Conservation (phyloP, 2,329 filamentous ascomycete species). For the Tolypocladium ovalisporum region DNA sequence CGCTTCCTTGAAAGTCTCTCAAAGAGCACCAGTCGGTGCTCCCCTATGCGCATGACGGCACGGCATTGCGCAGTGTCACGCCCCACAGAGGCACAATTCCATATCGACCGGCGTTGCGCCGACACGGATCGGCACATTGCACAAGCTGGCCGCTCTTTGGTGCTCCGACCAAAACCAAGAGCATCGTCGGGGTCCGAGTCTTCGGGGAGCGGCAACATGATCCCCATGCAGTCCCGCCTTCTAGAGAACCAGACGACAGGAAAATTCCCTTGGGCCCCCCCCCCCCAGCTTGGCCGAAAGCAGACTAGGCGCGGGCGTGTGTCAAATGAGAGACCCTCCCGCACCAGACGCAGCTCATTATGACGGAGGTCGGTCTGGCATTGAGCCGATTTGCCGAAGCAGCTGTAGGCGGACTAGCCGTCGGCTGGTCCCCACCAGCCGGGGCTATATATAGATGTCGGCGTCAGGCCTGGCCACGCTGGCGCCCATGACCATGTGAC, state of each 20-base stretch:
- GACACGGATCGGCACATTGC: not conserved
- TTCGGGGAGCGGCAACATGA: not conserved
- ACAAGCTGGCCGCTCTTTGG: not conserved
- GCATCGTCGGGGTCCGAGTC: not conserved
- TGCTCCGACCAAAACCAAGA: not conserved
- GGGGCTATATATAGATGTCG: not conserved
- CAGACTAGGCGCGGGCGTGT: not conserved
- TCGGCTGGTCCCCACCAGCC: not conserved
- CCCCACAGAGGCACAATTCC: not conserved
- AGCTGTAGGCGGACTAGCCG: not conserved
- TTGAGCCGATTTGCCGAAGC: not conserved
- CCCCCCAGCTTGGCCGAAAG: not conserved
- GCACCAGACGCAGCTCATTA: not conserved
- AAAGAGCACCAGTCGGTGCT: not conserved
- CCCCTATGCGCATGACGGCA: not conserved
- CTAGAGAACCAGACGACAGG: not conserved
- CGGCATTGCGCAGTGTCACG: not conserved
- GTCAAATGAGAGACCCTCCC: not conserved
- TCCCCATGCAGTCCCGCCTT: not conserved
- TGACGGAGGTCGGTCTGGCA: not conserved
- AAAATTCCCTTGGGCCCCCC: not conserved
- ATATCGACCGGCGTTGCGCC: slow-evolving; percentile 3
- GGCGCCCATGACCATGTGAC: not conserved
- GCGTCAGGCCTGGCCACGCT: not conserved
- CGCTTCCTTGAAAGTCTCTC: not conserved